Evolutionary conservation across 805 yeast genomes (phyloP).

Genomic region (Wickerhamomyces silvicola): DNA sequence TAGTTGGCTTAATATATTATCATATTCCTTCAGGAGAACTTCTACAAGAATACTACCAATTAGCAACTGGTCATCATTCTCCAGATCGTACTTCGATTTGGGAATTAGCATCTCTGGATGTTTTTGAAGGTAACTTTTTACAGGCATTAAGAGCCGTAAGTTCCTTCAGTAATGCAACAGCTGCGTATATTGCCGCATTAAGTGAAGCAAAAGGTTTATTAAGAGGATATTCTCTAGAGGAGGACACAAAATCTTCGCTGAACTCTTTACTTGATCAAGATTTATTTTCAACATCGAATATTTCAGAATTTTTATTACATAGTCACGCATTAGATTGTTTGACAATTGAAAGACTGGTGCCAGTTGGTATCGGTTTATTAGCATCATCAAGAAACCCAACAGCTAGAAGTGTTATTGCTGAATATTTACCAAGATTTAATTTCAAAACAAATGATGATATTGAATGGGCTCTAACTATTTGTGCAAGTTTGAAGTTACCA

Average conservation of each 20-base stretch:
- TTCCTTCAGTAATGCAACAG: conserved; percentile 53
- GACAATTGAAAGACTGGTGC: conserved; percentile 45
- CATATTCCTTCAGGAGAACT: conserved; percentile 49
- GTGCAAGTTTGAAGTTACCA: conserved; percentile 61
- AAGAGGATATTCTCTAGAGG: conserved; percentile 29
- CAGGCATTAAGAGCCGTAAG: conserved; percentile 55
- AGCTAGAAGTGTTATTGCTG: conserved; percentile 42
- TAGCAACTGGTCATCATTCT: conserved; percentile 28
- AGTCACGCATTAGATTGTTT: conserved; percentile 51
- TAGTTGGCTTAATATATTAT: conserved; percentile 48
- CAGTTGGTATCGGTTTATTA: conserved; percentile 65
- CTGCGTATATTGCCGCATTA: conserved; percentile 55
- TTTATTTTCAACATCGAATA: conserved; percentile 26
- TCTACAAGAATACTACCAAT: conserved; percentile 33
- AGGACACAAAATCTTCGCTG: conserved; percentile 7
- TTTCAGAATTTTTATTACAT: conserved; percentile 52
- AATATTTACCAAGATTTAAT: conserved; percentile 52
- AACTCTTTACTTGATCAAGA: conserved; percentile 18
- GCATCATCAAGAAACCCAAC: conserved; percentile 39
- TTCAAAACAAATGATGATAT: conserved; percentile 67
- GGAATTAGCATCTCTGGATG: conserved; percentile 50
- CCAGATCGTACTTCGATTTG: conserved; percentile 37
- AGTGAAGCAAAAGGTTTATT: conserved; percentile 61
- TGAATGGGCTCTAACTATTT: conserved; percentile 71
- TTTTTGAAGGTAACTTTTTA: conserved; percentile 49